phyloP scores from a whole-genome alignment of 768 basidiomycete genomes.

The Myochromella boudieri region DNA sequence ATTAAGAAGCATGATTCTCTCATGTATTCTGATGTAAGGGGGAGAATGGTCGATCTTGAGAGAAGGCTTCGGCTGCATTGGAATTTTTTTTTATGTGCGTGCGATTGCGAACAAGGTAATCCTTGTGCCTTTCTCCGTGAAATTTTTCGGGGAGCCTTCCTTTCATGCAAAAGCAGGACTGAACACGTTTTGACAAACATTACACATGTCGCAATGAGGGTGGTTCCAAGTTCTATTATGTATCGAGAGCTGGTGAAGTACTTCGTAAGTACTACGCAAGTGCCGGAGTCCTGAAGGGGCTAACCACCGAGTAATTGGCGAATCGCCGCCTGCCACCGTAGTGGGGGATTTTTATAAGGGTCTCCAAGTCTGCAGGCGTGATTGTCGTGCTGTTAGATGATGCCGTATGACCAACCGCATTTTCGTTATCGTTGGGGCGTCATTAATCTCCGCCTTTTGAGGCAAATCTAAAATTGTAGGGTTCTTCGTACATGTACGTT shows the following conservation, averaged over 20 bases:
- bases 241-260: too few relatives aligned
- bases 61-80: constrained; percentile 7
- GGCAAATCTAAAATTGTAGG: constrained; percentile 8
- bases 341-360: too few relatives aligned
- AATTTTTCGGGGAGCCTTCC: not conserved
- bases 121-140: not conserved
- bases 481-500: constrained; percentile 6
- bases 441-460: constrained; percentile 15
- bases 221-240: too few relatives aligned
- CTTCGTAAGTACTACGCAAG: too few relatives aligned
- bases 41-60: constrained; percentile 7
- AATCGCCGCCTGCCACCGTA: too few relatives aligned
- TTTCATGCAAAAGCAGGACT: constrained; percentile 5
- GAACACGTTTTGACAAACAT: constrained; percentile 14
- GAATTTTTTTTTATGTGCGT: not conserved
- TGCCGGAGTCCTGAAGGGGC: not conserved
- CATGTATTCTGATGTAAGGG: constrained; percentile 5
- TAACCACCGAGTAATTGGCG: constrained; percentile 9
- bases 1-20: not conserved
- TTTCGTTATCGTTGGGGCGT: not conserved
- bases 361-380: not conserved
- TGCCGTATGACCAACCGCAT: constrained; percentile 6
- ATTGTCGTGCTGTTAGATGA: not conserved
- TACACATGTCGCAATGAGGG: constrained; percentile 2
- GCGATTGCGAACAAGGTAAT: constrained; percentile 10